A percentile compares a stretch with the other conserved stretches of the same genome.
Conservation (phyloP, 331 rosid species). For the Acacia pycnantha region DNA sequence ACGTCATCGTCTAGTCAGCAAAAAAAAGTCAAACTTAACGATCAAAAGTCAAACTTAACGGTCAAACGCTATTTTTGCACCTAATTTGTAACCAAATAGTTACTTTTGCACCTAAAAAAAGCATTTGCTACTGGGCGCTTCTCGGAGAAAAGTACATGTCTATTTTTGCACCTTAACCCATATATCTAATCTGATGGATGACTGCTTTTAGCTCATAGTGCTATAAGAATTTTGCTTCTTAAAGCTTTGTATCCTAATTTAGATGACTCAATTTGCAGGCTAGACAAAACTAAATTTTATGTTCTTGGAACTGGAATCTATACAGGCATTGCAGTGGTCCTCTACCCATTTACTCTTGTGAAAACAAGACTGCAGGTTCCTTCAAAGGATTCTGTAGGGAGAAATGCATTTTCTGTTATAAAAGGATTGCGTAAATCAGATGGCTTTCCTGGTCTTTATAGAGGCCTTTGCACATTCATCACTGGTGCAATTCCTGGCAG, state of each 20-base stretch:
- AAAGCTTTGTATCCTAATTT: slow-evolving; percentile 19
- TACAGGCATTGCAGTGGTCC: slow-evolving; percentile 85
- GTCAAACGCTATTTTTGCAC: too few species aligned
- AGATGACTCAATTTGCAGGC: slow-evolving; percentile 60
- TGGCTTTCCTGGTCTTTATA: slow-evolving; percentile 89
- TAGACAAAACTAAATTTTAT: slow-evolving; percentile 87
- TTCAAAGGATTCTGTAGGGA: slow-evolving; percentile 67
- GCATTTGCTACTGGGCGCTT: too few species aligned
- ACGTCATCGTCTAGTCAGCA: too few species aligned
- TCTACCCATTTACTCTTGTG: slow-evolving; percentile 90
- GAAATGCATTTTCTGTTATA: slow-evolving; percentile 64
- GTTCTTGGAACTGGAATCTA: slow-evolving; percentile 93
- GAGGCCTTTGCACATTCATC: slow-evolving; percentile 87
- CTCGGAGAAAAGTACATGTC: too few species aligned
- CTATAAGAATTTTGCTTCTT: slow-evolving; percentile 2
- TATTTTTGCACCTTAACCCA: too few species aligned
- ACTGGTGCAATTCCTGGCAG: slow-evolving; percentile 88
- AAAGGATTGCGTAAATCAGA: slow-evolving; percentile 74
- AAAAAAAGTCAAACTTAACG: too few species aligned
- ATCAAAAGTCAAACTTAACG: too few species aligned
- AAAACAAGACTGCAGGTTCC: slow-evolving; percentile 95
- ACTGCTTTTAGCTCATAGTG: slow-evolving; percentile 12
- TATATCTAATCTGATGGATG: not conserved
- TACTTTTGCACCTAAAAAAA: too few species aligned
- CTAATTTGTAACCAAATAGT: too few species aligned